Base-by-base conservation (phyloP, 148 eudicot genomes). In the Talinum fruticosum region DNA sequence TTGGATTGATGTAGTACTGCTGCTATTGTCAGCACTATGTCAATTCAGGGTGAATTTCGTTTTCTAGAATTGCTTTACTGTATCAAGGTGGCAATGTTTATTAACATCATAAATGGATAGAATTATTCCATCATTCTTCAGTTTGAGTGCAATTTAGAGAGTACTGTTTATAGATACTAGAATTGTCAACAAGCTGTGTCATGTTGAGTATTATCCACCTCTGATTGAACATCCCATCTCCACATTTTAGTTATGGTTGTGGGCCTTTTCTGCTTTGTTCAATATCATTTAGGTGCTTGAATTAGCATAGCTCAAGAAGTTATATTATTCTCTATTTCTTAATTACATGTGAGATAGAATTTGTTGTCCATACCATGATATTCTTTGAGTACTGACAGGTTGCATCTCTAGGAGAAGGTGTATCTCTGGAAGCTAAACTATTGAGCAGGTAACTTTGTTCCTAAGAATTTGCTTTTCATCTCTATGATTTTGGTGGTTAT, bases 351-450 rank as follows among this genome's bases (percentile, higher is more conserved):
- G 49, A 30, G 59, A 38, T 68, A 61, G 49, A 49, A 49, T 16
- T 47, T 65, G n/a, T 62, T 13, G 47, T 79, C 36, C 71, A 67
- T 54, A 36, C 34, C 21, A 36, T 75, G 53, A 35, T 78, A 14
- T 65, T 38, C 49, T 30, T 2, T 75, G 74, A n/a, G 18, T 29
- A 73, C 57, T 79, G 73, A 66, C 79, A 96, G 99, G 99, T 96
- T 82, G 98, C 99, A 79, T 81, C 97, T 71, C 96, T 96, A 65
- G 98, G 98, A 33, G 99, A 96, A 88, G 99, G 99, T 44, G 84
- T 91, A 75, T 96, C 99, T 14, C 80, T 96, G 86, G 99, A 96
- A 88, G 98, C 95, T 57, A 96, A 96, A 86, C 77, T 96, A 69
- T 82, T 96, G 81, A 90, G 87, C 90, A 92, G 99, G 99, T 96